Evolutionary conservation across 305 asterid species (phyloP).

Genomic region (Fraxinus albicans): DNA sequence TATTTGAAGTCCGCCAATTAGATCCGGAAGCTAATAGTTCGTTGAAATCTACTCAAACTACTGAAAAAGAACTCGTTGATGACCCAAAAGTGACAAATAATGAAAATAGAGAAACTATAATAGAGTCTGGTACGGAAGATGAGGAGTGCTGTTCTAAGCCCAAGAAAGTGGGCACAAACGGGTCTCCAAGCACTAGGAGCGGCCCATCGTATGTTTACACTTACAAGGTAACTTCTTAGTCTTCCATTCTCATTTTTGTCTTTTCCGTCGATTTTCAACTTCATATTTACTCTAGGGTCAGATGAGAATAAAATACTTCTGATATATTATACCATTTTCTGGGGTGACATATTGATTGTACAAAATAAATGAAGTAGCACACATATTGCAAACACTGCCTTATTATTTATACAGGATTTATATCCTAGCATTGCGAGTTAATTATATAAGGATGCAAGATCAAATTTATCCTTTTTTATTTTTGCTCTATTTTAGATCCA

Average conservation of each 20-base stretch:
- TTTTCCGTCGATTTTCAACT: not conserved
- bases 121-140: slow-evolving; percentile 41
- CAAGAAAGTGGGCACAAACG: slow-evolving; percentile 44
- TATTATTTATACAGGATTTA: not conserved
- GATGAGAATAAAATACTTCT: not conserved
- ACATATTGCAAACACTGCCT: not conserved
- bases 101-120: slow-evolving; percentile 23
- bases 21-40: slow-evolving; percentile 46
- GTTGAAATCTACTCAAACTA: slow-evolving; percentile 28
- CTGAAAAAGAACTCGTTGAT: slow-evolving; percentile 32
- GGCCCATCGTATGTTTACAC: slow-evolving; percentile 60
- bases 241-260: slow-evolving; percentile 18
- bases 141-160: slow-evolving; percentile 35
- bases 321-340: not conserved
- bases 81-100: slow-evolving; percentile 25
- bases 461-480: slow-evolving; percentile 9
- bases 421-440: not conserved
- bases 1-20: slow-evolving; percentile 67
- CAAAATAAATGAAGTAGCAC: not conserved
- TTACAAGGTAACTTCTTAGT: slow-evolving; percentile 52
- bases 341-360: not conserved
- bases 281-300: not conserved
- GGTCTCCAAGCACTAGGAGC: slow-evolving; percentile 39
- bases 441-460: slow-evolving; percentile 13
- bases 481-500: slow-evolving; percentile 55